Base-by-base conservation (phyloP, 2,329 filamentous ascomycete species). In the Cercospora sp. region DNA sequence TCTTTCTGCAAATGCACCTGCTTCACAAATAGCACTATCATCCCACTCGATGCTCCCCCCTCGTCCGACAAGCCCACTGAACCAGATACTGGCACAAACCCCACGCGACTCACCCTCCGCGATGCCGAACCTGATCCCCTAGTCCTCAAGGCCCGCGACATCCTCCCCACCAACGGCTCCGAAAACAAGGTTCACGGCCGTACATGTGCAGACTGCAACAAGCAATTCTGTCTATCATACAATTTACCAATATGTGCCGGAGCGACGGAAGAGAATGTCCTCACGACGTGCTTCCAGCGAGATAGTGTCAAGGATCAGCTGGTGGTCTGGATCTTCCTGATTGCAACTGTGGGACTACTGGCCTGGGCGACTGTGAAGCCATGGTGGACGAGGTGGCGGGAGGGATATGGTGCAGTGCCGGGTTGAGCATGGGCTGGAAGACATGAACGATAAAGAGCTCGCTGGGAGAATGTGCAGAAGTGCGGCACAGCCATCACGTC, bases 1-100 rank as follows among this genome's bases (percentile, higher is more conserved):
- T 89, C 88, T 67, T 91, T 90, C 79, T 91, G 89, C 85, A 91
- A 90, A 86, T 91, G 89, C 78, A 90, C 87, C 66, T 90, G 89
- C 78, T 88, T 87, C 79, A 84, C 84, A 61, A 90, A 90, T 76
- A 88, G 85, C 79, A 90, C 88, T 64, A 89, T 91, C 62, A 90
- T 91, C 71, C 85, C 88, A 18, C 85, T 90, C 66, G 84, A 88
- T 69, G 82, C 83, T 8, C 80, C 80, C 61, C 75, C 62, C 71
- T 51, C 70, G 16, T 68, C 71, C 53, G 72, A 72, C 7, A 70
- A 69, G 8, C 61, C 71, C 42, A 69, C 60, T 16, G 66, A 73
- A 53, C 62, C 62, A 30, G 18, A 33, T 13, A 68, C 69, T 51
- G 26, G 23, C 23, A 23, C 23, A n/a, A 26, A 67, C 26, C 63